Conservation (phyloP, 2,329 filamentous ascomycete genomes). For the Diaporthe longicolla region DNA sequence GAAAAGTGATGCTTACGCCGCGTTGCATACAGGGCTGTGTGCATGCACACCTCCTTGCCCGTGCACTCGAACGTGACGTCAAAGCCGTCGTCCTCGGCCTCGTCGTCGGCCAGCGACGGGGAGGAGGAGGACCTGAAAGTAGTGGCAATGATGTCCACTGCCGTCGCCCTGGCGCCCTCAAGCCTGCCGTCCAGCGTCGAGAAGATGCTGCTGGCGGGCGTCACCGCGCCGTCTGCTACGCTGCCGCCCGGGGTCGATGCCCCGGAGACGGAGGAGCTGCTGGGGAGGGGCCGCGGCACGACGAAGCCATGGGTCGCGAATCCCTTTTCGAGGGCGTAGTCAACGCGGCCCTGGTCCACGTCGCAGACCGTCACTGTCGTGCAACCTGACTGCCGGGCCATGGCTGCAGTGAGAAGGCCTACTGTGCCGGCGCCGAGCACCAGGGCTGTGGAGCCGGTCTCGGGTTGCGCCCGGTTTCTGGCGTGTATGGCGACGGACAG, state of each 20-base stretch:
- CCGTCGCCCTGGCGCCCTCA: conserved; percentile 64
- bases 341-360: conserved; percentile 70
- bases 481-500: conserved; percentile 74
- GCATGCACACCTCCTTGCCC: conserved; percentile 81
- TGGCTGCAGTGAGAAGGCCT: conserved; percentile 73
- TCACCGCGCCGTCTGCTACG: conserved; percentile 54
- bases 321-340: conserved; percentile 70
- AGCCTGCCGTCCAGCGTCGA: conserved; percentile 62
- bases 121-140: conserved; percentile 53
- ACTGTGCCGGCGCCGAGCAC: conserved; percentile 76
- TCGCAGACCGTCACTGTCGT: conserved; percentile 72
- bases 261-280: conserved; percentile 61
- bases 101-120: conserved; percentile 42
- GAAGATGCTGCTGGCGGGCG: conserved; percentile 62
- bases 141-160: conserved; percentile 63
- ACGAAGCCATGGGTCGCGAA: conserved; percentile 73
- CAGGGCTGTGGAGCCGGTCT: conserved; percentile 69
- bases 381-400: conserved; percentile 73
- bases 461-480: conserved; percentile 64
- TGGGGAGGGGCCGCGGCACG: conserved; percentile 61
- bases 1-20: no score
- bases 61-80: conserved; percentile 84
- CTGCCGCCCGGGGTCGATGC: conserved; percentile 61
- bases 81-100: conserved; percentile 67
- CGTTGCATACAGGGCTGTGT: conserved; percentile 80